Conservation (phyloP, 805 yeast genomes). For the Pichia exigua region DNA sequence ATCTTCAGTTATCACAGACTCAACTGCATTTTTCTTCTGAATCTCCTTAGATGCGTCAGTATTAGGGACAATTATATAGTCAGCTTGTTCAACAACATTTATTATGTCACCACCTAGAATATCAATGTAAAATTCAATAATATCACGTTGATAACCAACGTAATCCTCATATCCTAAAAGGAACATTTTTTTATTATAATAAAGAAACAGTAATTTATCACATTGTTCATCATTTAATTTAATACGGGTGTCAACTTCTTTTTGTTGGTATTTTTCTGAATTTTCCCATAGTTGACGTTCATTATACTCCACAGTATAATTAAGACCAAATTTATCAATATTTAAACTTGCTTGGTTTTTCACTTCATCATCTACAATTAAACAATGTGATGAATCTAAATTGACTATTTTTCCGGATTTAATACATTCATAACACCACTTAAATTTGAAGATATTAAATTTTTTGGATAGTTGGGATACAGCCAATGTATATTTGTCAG, state of each 20-base stretch:
- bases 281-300: constrained; percentile 1
- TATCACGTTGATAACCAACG: not conserved
- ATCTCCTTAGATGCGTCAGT: not conserved
- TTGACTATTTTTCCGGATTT: constrained; percentile 33
- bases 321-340: constrained; percentile 58
- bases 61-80: not conserved
- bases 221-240: not conserved
- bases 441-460: constrained; percentile 55
- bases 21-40: not conserved
- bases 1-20: not conserved
- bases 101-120: constrained; percentile 8
- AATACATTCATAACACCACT: constrained; percentile 69
- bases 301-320: constrained; percentile 30
- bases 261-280: not conserved
- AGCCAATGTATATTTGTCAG: constrained; percentile 33
- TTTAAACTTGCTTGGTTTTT: constrained; percentile 25
- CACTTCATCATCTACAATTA: constrained; percentile 13
- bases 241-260: not conserved
- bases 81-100: not conserved
- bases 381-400: constrained; percentile 56
- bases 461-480: constrained; percentile 31
- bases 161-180: not conserved
- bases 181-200: not conserved
- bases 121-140: not conserved
- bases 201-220: not conserved